phyloP scores from a whole-genome alignment of 495 filamentous ascomycete genomes.

The Annulohypoxylon bovei region DNA sequence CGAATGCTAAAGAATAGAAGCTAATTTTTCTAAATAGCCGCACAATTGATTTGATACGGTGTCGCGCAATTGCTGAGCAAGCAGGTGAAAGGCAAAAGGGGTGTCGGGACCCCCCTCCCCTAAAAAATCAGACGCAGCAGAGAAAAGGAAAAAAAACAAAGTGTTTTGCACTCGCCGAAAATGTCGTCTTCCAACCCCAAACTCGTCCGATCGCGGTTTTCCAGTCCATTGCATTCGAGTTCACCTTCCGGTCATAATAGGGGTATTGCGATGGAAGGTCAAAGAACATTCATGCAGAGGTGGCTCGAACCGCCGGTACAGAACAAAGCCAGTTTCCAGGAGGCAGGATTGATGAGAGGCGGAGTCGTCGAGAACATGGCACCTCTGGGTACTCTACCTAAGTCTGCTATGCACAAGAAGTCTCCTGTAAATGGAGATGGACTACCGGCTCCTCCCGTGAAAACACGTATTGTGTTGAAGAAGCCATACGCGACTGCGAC shows the following conservation, averaged over 20 bases:
- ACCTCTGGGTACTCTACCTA: conserved; percentile 71
- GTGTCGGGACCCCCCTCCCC: conserved; percentile 23
- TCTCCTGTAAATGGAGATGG: conserved; percentile 33
- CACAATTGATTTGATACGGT: conserved; percentile 34
- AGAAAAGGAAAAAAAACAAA: conserved; percentile 11
- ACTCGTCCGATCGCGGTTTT: conserved; percentile 61
- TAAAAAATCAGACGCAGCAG: conserved; percentile 6
- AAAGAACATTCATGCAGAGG: conserved; percentile 57
- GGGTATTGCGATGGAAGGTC: conserved; percentile 46
- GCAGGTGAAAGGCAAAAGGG: conserved; percentile 32
- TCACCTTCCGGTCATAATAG: conserved; percentile 47
- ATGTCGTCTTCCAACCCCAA: conserved; percentile 48
- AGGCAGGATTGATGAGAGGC: conserved; percentile 68
- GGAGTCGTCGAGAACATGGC: conserved; percentile 77
- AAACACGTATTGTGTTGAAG: conserved; percentile 55
- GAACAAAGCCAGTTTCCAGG: conserved; percentile 75
- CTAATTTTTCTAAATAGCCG: conserved; percentile 24
- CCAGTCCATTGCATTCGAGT: conserved; percentile 61
- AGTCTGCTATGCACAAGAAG: conserved; percentile 57
- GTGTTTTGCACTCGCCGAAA: conserved; percentile 12
- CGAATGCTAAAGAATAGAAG: background rate
- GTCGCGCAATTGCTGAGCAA: conserved; percentile 26
- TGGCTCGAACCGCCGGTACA: conserved; percentile 79
- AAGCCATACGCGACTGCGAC: conserved; percentile 35
- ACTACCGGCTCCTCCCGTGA: conserved; percentile 32